Percentiles rank a stretch among this genome's conserved stretches.
Evolutionary conservation across 345 rosid genomes (phyloP).

Genomic region (Clarkia xantiana): DNA sequence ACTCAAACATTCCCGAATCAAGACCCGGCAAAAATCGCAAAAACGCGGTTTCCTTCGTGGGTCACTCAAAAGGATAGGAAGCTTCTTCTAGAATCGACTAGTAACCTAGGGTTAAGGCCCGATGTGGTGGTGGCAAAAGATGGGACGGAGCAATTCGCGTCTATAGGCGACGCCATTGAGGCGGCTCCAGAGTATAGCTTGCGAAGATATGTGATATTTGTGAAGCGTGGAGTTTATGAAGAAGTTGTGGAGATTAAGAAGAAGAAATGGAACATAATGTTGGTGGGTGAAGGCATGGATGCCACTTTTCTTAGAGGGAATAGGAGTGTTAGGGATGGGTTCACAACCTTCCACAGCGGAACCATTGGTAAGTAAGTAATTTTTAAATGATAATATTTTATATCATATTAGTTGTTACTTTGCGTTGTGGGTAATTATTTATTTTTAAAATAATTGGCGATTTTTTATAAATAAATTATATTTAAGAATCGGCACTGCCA

Average conservation of each 20-base stretch:
- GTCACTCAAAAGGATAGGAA: too few relatives aligned
- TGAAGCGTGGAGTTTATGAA: constrained; percentile 17
- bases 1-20: too few relatives aligned
- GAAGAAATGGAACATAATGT: neutral
- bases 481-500: too few relatives aligned
- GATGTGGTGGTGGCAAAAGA: constrained; percentile 18
- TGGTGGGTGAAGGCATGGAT: constrained; percentile 41
- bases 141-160: constrained; percentile 16
- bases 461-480: neutral
- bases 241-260: neutral
- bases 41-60: too few relatives aligned
- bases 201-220: constrained; percentile 10
- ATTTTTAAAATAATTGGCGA: too few relatives aligned
- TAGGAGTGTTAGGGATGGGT: constrained; percentile 5
- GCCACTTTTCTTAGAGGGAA: constrained; percentile 44
- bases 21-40: too few relatives aligned
- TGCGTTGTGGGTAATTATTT: too few relatives aligned
- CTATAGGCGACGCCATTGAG: constrained; percentile 16
- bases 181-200: constrained; percentile 12
- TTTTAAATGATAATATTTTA: neutral
- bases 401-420: too few relatives aligned
- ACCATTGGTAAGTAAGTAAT: constrained; percentile 33
- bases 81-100: too few relatives aligned
- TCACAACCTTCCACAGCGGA: constrained; percentile 39
- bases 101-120: constrained; percentile 6